Base-by-base conservation (phyloP, 768 basidiomycete genomes). In the Trametes sanguinea region DNA sequence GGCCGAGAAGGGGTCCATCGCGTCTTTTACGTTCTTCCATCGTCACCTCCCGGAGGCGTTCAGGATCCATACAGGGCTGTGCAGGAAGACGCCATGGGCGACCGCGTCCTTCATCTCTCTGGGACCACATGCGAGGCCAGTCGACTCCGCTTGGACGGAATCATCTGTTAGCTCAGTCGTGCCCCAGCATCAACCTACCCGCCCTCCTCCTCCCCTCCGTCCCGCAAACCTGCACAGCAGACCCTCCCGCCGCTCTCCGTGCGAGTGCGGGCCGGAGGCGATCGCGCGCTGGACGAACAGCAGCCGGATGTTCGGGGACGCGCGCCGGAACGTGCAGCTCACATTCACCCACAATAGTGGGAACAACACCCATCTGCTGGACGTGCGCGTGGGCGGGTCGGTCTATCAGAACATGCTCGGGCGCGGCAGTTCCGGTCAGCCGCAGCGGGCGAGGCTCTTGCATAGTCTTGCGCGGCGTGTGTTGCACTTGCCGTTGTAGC, bases 301-400 rank as follows among this genome's bases (percentile, higher is more conserved):
- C 3, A 55, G 46, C 17, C 39, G 57, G 11, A 32, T 32, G 4
- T 63, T 63, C 16, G 57, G 62, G 13, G 62, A 63, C 54, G 11
- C 48, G 9, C 52, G 29, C 33, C 35, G 62, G 32, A 63, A 29
- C 16, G 54, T 63, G 17, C 62, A 63, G 53, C 57, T 63, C 14
- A 63, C 62, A n/a, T 63, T 63, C 48, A 63, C 57, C 7, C 57
- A 57, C 9, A 44, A 29, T 35, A 48, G 43, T 30, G 14, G 13
- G 4, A 32, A 47, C 6, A 29, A 29, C 7, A 59, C 57, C 40
- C 53, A 59, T 35, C 44, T 63, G 1, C 46, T 63, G 32, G 56
- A 63, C 17, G 46, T 63, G 17, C 30, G 53, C 5, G 22, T 63
- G 17, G 48, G 57, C 6, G 62, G 62, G 8, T 32, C 50, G 9